Conservation (phyloP, 2,329 filamentous ascomycete species). For the Lecanicillium sp. region DNA sequence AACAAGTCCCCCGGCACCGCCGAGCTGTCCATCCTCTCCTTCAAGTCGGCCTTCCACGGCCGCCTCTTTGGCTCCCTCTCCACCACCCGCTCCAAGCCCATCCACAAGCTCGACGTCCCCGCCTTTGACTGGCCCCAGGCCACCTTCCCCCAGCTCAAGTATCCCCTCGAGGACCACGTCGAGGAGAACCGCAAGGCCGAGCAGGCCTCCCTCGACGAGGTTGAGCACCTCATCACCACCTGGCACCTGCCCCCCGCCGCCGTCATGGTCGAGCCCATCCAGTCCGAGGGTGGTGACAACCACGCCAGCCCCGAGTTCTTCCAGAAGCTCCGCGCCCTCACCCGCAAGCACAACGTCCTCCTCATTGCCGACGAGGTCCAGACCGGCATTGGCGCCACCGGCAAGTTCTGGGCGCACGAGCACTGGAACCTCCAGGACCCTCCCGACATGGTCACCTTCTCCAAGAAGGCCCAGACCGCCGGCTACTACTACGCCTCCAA, state of each 20-base stretch:
- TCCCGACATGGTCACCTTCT: slow-evolving; percentile 92
- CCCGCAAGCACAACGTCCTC: slow-evolving; percentile 67
- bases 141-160: slow-evolving; percentile 77
- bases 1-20: slow-evolving; percentile 74
- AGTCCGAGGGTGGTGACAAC: slow-evolving; percentile 92
- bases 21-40: slow-evolving; percentile 74
- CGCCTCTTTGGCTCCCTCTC: slow-evolving; percentile 82
- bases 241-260: slow-evolving; percentile 76
- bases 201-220: slow-evolving; percentile 71
- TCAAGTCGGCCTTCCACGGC: slow-evolving; percentile 84
- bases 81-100: slow-evolving; percentile 85
- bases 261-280: slow-evolving; percentile 81
- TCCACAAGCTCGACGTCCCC: slow-evolving; percentile 92
- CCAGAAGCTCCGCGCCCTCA: slow-evolving; percentile 72
- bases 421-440: slow-evolving; percentile 78
- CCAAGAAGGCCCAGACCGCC: slow-evolving; percentile 90
- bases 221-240: slow-evolving; percentile 71
- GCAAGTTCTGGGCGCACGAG: slow-evolving; percentile 94
- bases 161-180: slow-evolving; percentile 72
- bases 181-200: slow-evolving; percentile 79
- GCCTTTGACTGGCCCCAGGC: slow-evolving; percentile 94
- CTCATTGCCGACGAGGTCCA: slow-evolving; percentile 93
- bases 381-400: slow-evolving; percentile 85
- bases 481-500: slow-evolving; percentile 86
- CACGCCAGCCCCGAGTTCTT: slow-evolving; percentile 86